Percentiles rank a stretch among this genome's conserved stretches.
Conservation (phyloP, 2,329 filamentous ascomycete species). For the Xylariaceae sp. region DNA sequence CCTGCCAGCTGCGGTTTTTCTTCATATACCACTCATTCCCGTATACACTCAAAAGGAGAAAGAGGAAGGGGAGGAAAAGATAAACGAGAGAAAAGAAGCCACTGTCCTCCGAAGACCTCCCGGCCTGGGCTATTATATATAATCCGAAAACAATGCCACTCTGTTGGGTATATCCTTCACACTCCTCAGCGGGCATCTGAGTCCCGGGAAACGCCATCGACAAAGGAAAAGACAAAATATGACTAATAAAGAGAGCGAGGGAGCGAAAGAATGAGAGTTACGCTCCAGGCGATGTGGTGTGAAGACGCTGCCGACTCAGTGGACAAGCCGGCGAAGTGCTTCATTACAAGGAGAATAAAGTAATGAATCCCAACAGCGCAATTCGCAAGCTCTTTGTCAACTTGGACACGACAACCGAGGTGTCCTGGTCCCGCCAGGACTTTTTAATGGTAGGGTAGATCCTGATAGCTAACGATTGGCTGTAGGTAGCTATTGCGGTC, state of each 20-base stretch:
- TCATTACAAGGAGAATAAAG: background rate
- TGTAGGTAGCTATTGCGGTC: too few species aligned
- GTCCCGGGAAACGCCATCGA: slow-evolving; percentile 25
- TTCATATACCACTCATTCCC: background rate
- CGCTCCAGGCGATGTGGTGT: background rate
- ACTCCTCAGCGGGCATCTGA: slow-evolving; percentile 20
- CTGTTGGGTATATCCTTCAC: slow-evolving; percentile 30
- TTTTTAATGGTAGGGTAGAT: background rate
- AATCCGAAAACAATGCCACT: slow-evolving; percentile 17
- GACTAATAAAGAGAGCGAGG: background rate
- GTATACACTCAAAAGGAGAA: background rate
- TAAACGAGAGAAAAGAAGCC: background rate
- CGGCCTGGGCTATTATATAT: slow-evolving; percentile 2
- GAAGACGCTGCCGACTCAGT: background rate
- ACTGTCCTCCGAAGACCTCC: slow-evolving; percentile 1
- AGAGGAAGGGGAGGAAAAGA: background rate
- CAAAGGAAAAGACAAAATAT: slow-evolving; percentile 3
- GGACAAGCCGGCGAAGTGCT: background rate
- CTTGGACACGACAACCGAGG: background rate
- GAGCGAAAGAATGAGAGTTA: slow-evolving; percentile 4
- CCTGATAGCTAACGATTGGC: background rate
- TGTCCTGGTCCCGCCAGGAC: slow-evolving; percentile 8
- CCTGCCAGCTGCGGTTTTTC: background rate
- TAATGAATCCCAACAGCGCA: background rate
- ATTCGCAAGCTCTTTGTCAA: slow-evolving; percentile 6